phyloP scores from a whole-genome alignment of 2,329 filamentous ascomycete genomes.

The Metarhizium brunneum region DNA sequence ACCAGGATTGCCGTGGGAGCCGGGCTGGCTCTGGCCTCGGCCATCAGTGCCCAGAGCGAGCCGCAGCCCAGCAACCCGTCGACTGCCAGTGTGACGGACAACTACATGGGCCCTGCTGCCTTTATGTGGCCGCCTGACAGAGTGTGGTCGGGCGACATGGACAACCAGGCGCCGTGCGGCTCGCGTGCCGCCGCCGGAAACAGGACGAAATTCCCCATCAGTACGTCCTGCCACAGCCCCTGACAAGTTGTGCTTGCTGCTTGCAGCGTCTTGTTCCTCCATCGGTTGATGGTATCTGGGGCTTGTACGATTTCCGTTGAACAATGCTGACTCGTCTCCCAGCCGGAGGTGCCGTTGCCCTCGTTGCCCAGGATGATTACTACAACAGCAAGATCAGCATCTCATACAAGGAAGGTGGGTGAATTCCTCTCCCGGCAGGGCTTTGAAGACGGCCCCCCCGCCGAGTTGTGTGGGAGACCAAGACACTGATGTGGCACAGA shows the following conservation, averaged over 20 bases:
- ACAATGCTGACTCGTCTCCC: background rate
- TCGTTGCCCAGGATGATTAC: constrained; percentile 44
- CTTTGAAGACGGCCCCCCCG: too few species aligned
- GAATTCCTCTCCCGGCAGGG: background rate
- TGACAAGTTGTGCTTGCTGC: background rate
- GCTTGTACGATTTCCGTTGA: background rate
- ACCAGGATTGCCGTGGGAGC: background rate
- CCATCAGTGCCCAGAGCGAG: background rate
- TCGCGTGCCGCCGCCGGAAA: constrained; percentile 26
- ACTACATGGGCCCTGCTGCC: constrained; percentile 34
- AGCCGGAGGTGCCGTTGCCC: constrained; percentile 40
- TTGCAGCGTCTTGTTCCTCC: background rate
- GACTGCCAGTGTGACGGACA: background rate
- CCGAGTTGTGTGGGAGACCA: too few species aligned
- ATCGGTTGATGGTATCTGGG: background rate
- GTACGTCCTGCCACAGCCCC: constrained; percentile 15
- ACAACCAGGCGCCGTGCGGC: constrained; percentile 45
- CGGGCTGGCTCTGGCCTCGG: constrained; percentile 2
- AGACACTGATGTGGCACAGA: constrained; percentile 15
- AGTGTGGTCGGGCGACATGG: constrained; percentile 36
- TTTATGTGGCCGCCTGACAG: constrained; percentile 48
- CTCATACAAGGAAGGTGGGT: constrained; percentile 37
- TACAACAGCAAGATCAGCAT: constrained; percentile 40
- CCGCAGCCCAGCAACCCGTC: constrained; percentile 1
- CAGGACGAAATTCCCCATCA: constrained; percentile 42